These are phyloP conservation scores for Lepraria neglecta DNA, from an alignment of 495 filamentous ascomycete genomes.

Conservation along the genomic window DNA sequence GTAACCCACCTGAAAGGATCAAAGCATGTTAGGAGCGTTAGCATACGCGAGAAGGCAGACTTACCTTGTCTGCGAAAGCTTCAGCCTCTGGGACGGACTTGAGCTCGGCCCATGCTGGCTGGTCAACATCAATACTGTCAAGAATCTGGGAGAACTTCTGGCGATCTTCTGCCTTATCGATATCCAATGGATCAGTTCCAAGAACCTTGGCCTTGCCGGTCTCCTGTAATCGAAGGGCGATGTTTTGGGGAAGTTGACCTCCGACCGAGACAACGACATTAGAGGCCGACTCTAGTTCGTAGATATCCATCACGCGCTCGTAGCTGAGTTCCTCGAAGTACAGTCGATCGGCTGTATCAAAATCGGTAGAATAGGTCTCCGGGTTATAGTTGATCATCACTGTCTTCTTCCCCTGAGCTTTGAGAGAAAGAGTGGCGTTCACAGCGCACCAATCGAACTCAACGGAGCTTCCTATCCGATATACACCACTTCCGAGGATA, in stretches of 20 bases:
- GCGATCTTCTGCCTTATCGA: conserved; percentile 93
- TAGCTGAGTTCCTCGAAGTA: conserved; percentile 98
- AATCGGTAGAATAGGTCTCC: conserved; percentile 85
- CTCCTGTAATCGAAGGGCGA: conserved; percentile 91
- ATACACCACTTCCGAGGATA: conserved; percentile 88
- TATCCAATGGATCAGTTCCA: conserved; percentile 86
- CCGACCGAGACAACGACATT: conserved; percentile 95
- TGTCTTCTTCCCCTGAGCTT: conserved; percentile 90
- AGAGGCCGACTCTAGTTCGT: conserved; percentile 79
- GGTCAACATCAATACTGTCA: conserved; percentile 91
- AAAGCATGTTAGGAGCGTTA: background rate
- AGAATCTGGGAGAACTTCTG: conserved; percentile 98
- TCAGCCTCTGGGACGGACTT: conserved; percentile 79
- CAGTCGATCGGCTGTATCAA: conserved; percentile 86
- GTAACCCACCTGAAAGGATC: conserved; percentile 56
- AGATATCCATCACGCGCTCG: conserved; percentile 97
- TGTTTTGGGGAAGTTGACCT: conserved; percentile 94
- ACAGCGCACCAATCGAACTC: conserved; percentile 99
- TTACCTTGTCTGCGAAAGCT: conserved; percentile 61
- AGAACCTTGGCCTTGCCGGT: conserved; percentile 81
- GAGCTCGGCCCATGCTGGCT: conserved; percentile 96
- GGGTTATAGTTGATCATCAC: conserved; percentile 98
- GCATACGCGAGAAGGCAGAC: background rate
- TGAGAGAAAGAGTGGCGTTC: conserved; percentile 79
- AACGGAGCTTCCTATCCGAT: conserved; percentile 93